Conservation (phyloP, 495 filamentous ascomycete genomes). For the Penicillium ochrochloron region DNA sequence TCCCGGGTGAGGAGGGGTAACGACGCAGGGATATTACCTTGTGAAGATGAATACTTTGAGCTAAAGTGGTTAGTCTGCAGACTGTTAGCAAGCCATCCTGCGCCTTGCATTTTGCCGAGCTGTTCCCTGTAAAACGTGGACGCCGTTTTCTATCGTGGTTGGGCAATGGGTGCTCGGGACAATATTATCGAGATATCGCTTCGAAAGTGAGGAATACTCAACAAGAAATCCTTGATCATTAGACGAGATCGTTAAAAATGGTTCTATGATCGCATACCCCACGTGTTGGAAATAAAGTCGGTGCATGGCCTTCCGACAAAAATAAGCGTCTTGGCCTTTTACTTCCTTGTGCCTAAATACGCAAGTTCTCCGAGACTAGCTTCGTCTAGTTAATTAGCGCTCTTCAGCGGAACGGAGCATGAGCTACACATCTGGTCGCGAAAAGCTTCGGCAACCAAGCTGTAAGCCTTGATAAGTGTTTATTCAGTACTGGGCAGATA, state of each 20-base stretch:
- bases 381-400: background rate
- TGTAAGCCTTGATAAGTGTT: background rate
- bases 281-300: slow-evolving; percentile 3
- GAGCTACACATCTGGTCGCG: background rate
- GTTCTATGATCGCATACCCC: background rate
- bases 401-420: background rate
- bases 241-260: background rate
- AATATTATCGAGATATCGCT: background rate
- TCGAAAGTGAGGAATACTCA: background rate
- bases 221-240: background rate
- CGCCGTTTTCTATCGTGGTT: background rate
- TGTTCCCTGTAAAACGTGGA: slow-evolving; percentile 3
- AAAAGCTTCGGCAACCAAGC: background rate
- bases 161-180: background rate
- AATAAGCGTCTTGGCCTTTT: slow-evolving; percentile 3
- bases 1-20: background rate
- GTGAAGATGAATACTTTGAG: background rate
- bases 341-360: background rate
- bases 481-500: background rate
- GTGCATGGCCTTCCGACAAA: background rate
- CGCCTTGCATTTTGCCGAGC: background rate
- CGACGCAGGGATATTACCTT: background rate
- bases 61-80: slow-evolving; percentile 6
- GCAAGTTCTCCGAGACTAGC: slow-evolving; percentile 10
- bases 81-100: background rate